phyloP scores from a whole-genome alignment of 108 stramenopile species.

The Conticribra guillardii region DNA sequence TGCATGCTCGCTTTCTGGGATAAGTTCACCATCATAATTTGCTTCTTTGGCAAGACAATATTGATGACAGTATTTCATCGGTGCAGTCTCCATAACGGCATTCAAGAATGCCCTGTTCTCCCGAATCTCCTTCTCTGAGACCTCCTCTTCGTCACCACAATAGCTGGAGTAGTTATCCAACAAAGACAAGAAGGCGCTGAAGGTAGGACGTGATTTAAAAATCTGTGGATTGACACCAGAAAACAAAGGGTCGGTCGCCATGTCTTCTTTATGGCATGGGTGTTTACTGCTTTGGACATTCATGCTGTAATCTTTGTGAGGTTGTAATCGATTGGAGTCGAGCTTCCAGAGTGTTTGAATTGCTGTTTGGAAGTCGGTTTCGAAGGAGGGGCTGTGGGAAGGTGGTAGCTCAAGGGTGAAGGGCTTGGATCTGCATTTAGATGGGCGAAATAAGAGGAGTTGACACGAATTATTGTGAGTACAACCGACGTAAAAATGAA shows the following conservation, averaged over 20 bases:
- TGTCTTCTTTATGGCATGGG: slow-evolving; percentile 80
- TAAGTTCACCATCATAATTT: slow-evolving; percentile 38
- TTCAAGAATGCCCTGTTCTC: slow-evolving; percentile 75
- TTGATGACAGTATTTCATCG: slow-evolving; percentile 91
- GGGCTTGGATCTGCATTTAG: slow-evolving; percentile 5
- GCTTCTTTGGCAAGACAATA: slow-evolving; percentile 68
- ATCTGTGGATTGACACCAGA: slow-evolving; percentile 52
- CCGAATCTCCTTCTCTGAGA: slow-evolving; percentile 61
- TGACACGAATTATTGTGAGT: not conserved
- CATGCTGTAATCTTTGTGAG: slow-evolving; percentile 76
- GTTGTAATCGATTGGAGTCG: slow-evolving; percentile 82
- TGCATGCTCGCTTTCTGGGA: slow-evolving; percentile 56
- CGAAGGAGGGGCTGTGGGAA: slow-evolving; percentile 25
- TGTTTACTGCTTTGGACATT: slow-evolving; percentile 90
- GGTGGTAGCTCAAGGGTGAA: slow-evolving; percentile 18
- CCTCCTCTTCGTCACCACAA: slow-evolving; percentile 66
- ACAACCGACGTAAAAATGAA: not conserved
- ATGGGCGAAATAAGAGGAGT: not conserved
- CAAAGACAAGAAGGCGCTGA: slow-evolving; percentile 71
- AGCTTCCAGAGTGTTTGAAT: slow-evolving; percentile 90
- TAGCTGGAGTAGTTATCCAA: slow-evolving; percentile 85
- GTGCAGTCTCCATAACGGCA: slow-evolving; percentile 80
- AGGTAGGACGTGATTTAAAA: slow-evolving; percentile 75
- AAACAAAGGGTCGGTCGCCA: slow-evolving; percentile 84
- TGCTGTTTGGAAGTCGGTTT: slow-evolving; percentile 48